Evolutionary conservation across 2,329 filamentous ascomycete genomes (phyloP).

Genomic region (Knufia petricola): DNA sequence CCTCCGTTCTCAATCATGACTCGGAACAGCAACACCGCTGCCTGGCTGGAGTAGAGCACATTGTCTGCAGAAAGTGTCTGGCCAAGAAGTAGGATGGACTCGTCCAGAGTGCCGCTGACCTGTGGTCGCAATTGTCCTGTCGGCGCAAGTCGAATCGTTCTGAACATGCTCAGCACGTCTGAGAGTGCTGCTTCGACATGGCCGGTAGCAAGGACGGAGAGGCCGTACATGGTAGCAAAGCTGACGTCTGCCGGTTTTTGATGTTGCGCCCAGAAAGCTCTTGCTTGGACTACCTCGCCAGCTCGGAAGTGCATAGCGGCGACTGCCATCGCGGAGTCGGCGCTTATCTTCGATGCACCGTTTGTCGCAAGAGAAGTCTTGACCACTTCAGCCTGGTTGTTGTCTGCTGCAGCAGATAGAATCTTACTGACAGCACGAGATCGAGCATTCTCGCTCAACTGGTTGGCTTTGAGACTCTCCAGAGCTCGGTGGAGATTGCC

Average conservation of each 20-base stretch:
- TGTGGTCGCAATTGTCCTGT: constrained; percentile 34
- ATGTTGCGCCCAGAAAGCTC: constrained; percentile 59
- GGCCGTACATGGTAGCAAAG: constrained; percentile 79
- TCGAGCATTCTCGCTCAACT: constrained; percentile 39
- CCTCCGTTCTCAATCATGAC: constrained; percentile 58
- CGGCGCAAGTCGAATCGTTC: constrained; percentile 60
- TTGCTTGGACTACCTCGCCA: constrained; percentile 67
- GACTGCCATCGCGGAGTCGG: constrained; percentile 61
- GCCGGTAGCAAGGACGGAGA: constrained; percentile 77
- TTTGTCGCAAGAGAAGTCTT: constrained; percentile 55
- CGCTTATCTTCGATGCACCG: constrained; percentile 39
- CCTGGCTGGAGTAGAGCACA: constrained; percentile 43
- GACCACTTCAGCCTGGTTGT: constrained; percentile 60
- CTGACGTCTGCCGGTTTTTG: constrained; percentile 41
- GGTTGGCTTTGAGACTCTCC: constrained; percentile 51
- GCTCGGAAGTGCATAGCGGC: constrained; percentile 77
- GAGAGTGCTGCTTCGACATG: constrained; percentile 71
- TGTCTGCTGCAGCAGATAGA: constrained; percentile 69
- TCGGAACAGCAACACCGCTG: constrained; percentile 51
- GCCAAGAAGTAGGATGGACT: constrained; percentile 64
- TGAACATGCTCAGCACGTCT: constrained; percentile 77
- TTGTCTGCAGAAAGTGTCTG: constrained; percentile 46
- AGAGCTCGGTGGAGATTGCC: constrained; percentile 66
- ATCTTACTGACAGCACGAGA: constrained; percentile 61
- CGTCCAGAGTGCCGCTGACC: constrained; percentile 68